Percentiles rank a stretch among this genome's conserved stretches.
These are phyloP conservation scores for Tolypocladium inflatum DNA, from an alignment of 2,329 filamentous ascomycete genomes.

Conservation along the genomic window DNA sequence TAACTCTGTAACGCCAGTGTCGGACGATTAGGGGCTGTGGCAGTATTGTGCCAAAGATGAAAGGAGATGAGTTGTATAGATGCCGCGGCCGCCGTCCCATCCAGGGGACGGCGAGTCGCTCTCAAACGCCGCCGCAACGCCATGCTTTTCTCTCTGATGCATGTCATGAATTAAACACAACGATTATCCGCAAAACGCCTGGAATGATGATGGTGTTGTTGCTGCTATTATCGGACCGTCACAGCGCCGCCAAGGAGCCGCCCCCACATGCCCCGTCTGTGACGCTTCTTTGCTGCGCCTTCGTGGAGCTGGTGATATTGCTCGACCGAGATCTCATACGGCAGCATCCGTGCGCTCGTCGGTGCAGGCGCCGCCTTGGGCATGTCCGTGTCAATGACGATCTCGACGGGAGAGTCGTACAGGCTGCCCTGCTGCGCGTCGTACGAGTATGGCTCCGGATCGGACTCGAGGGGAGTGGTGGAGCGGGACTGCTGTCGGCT, in stretches of 20 bases:
- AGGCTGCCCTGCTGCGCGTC: slow-evolving; percentile 28
- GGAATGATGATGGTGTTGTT: background rate
- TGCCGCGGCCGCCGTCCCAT: background rate
- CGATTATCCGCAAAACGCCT: background rate
- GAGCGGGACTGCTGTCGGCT: slow-evolving; percentile 38
- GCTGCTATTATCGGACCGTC: slow-evolving; percentile 22
- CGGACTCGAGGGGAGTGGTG: slow-evolving; percentile 41
- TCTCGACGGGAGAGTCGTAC: slow-evolving; percentile 40
- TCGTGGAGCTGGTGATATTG: slow-evolving; percentile 42
- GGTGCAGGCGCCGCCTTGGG: slow-evolving; percentile 22
- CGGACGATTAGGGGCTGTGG: slow-evolving; percentile 1
- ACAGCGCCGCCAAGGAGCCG: slow-evolving; percentile 41
- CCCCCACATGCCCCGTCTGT: slow-evolving; percentile 41
- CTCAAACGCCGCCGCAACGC: slow-evolving; percentile 3
- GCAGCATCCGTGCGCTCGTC: slow-evolving; percentile 28
- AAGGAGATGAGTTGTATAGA: background rate
- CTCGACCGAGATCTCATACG: slow-evolving; percentile 46
- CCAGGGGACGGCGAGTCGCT: background rate
- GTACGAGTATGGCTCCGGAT: slow-evolving; percentile 33
- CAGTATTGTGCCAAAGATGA: background rate
- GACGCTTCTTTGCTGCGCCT: slow-evolving; percentile 36
- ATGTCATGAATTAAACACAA: background rate
- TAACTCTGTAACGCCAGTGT: slow-evolving; percentile 2
- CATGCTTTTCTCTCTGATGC: slow-evolving; percentile 5
- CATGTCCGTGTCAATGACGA: slow-evolving; percentile 30